Evolutionary conservation across 2,329 filamentous ascomycete species (phyloP), one percentile per base, ranked within the genome.

Genomic region (Calycina marina): DNA sequence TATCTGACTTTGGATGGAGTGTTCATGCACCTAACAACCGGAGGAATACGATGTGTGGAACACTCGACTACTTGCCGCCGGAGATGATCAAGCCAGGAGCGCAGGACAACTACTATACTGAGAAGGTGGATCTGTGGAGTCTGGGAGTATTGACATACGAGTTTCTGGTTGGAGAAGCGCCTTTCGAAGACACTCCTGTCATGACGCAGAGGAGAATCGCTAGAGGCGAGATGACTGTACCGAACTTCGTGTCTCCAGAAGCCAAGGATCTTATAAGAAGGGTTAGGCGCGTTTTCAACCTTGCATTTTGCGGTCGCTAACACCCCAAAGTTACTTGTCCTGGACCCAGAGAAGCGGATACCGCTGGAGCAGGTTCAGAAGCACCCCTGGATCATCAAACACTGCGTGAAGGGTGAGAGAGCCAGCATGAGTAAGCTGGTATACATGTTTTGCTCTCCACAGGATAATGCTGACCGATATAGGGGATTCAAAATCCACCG

Each of bases 1-100:
- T 98, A 51, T 92, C 84, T 4, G 90, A 98, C 57, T 98, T 96
- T 51, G 88, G 90, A 30, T 98, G 90, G 90, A 92, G 82, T 54
- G 90, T 96, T 4, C 90, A 98, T 57, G 90, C 90, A 4, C 90
- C 90, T 16, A 94, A 93, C 58, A 92, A 88, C 60, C 67, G 90
- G 46, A 70, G 90, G 40, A 79, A 86, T 51, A 98, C 90, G 35
- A 86, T 96, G 73, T 98, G 90, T 56, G 90, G 90, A 41, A 98
- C 90, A 12, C 72, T 96, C 25, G 90, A 98, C 59, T 98, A 98
- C 56, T 71, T 98, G 11, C 90, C 90, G 3, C 90, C 90, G 4
- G 90, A 98, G 73, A 98, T 98, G 90, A 71, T 96, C 56, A 82
- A 78, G 56, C 72, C 77, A 4, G 79, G 82, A 27, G 69, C 69